phyloP scores from a whole-genome alignment of 1,284 basidiomycete species.

The Irpex rosettiformis region DNA sequence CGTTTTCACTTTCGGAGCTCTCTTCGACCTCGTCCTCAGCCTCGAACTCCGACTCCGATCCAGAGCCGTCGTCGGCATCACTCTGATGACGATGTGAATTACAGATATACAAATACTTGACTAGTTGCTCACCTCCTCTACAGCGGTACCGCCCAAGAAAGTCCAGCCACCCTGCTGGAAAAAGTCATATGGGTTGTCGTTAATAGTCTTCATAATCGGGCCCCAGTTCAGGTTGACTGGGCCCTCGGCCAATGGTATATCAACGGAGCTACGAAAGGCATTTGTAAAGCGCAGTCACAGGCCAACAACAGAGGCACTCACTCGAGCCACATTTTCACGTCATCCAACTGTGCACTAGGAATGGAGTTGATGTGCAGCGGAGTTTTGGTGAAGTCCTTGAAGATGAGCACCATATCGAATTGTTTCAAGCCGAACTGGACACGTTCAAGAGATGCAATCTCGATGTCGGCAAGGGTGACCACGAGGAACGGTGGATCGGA shows the following conservation, averaged over 20 bases:
- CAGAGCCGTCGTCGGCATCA: constrained; percentile 64
- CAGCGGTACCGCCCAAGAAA: constrained; percentile 79
- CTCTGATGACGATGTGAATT: constrained; percentile 38
- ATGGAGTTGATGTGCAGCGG: constrained; percentile 97
- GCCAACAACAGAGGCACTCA: constrained; percentile 39
- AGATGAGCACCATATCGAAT: constrained; percentile 96
- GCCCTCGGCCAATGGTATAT: constrained; percentile 94
- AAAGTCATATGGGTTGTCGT: constrained; percentile 94
- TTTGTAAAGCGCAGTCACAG: background rate
- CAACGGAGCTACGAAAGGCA: constrained; percentile 72
- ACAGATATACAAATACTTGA: background rate
- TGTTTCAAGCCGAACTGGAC: constrained; percentile 97
- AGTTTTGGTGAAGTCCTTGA: constrained; percentile 92
- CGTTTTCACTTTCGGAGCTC: constrained; percentile 46
- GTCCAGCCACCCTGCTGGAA: constrained; percentile 96
- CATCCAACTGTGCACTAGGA: constrained; percentile 86
- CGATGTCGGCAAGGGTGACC: constrained; percentile 91
- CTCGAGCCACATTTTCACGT: constrained; percentile 99
- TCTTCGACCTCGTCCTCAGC: constrained; percentile 53
- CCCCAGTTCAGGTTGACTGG: constrained; percentile 98
- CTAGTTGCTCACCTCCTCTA: constrained; percentile 42
- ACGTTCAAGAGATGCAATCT: constrained; percentile 95
- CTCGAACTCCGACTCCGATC: constrained; percentile 80
- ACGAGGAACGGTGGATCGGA: constrained; percentile 97
- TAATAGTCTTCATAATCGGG: constrained; percentile 96